Evolutionary conservation across 768 basidiomycete genomes (phyloP).

Genomic region (Amylocystis lapponica): DNA sequence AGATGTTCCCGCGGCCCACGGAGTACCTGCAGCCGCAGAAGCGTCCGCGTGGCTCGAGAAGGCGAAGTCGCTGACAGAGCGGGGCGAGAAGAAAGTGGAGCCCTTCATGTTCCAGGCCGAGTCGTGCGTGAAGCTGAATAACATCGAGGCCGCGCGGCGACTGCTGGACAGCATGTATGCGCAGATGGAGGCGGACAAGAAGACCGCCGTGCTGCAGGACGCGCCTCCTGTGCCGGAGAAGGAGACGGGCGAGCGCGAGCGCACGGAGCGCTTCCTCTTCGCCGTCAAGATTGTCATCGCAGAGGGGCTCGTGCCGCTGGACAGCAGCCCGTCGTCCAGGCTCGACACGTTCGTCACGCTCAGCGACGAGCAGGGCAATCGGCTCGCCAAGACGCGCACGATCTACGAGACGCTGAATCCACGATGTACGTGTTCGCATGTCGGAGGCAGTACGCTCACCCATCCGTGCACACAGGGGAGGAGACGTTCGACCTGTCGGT

Average conservation of each 20-base stretch:
- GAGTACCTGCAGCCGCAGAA: slow-evolving; percentile 82
- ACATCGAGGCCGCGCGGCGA: slow-evolving; percentile 86
- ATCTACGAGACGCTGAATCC: slow-evolving; percentile 88
- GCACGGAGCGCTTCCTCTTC: slow-evolving; percentile 67
- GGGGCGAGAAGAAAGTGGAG: slow-evolving; percentile 87
- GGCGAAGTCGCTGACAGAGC: slow-evolving; percentile 66
- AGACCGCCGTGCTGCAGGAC: slow-evolving; percentile 55
- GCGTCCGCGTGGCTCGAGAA: slow-evolving; percentile 84
- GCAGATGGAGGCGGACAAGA: slow-evolving; percentile 84
- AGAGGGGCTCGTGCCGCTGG: slow-evolving; percentile 77
- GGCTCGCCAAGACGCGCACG: slow-evolving; percentile 91
- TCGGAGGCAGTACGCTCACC: background rate
- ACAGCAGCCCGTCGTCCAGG: slow-evolving; percentile 70
- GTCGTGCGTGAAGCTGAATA: slow-evolving; percentile 97
- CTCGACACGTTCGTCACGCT: slow-evolving; percentile 92
- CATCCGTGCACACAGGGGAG: slow-evolving; percentile 68
- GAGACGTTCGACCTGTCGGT: slow-evolving; percentile 95
- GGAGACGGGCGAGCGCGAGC: slow-evolving; percentile 49
- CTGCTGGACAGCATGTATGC: slow-evolving; percentile 93
- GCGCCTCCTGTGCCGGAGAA: slow-evolving; percentile 73
- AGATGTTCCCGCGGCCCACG: slow-evolving; percentile 85
- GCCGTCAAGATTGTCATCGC: slow-evolving; percentile 91
- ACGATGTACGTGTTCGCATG: slow-evolving; percentile 62
- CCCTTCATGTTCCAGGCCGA: slow-evolving; percentile 92
- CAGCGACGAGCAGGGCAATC: slow-evolving; percentile 86